phyloP scores from a whole-genome alignment of 2,329 filamentous ascomycete genomes.

The Colletotrichum paranaense region DNA sequence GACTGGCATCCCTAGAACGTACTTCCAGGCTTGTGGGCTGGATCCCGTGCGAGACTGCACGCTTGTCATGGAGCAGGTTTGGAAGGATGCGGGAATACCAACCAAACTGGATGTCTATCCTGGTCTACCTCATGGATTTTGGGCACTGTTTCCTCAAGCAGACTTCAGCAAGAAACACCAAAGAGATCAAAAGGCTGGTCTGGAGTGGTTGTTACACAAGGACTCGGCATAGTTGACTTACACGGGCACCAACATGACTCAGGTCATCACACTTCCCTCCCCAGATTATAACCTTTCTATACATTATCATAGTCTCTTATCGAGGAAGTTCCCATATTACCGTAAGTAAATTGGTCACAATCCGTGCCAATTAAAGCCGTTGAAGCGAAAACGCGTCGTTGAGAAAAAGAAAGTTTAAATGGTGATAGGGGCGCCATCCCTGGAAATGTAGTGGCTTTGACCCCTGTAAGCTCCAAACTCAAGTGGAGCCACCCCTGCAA shows the following conservation, averaged over 20 bases:
- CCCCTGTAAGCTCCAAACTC: conserved; percentile 12
- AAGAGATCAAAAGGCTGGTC: conserved; percentile 37
- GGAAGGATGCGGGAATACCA: conserved; percentile 41
- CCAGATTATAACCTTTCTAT: neutral
- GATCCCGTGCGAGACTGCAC: conserved; percentile 45
- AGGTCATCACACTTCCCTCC: neutral
- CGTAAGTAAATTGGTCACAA: neutral
- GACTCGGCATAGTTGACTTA: neutral
- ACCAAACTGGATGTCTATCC: conserved; percentile 44
- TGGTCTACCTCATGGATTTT: conserved; percentile 46
- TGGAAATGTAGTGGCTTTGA: neutral
- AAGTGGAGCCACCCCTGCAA: conserved; percentile 17
- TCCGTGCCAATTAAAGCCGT: neutral
- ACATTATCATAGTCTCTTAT: no score
- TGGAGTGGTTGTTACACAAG: conserved; percentile 39
- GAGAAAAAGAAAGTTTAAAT: conserved; percentile 32
- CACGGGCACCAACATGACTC: neutral
- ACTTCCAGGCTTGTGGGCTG: conserved; percentile 45
- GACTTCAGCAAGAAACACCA: conserved; percentile 38
- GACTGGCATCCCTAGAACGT: conserved; percentile 43
- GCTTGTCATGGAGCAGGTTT: conserved; percentile 44
- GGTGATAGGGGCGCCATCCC: conserved; percentile 14
- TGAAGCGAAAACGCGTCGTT: conserved; percentile 11
- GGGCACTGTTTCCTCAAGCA: conserved; percentile 40
- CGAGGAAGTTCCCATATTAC: no score